Conservation (phyloP, 2,329 filamentous ascomycete species). For the Xylaria sp. region DNA sequence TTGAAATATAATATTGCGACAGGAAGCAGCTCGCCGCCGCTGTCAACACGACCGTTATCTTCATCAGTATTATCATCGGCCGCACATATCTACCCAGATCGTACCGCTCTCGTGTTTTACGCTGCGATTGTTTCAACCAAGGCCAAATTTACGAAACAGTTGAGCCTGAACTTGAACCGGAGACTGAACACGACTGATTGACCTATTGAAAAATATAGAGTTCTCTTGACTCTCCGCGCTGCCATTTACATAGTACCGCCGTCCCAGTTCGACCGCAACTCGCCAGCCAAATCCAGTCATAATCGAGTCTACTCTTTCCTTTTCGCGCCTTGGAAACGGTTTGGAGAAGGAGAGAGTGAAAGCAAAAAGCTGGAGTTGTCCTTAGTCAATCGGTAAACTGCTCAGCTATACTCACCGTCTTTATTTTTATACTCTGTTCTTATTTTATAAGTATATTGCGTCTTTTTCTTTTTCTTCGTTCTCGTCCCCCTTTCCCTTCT, state of each 20-base stretch:
- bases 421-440: background rate
- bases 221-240: background rate
- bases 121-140: background rate
- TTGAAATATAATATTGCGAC: slow-evolving; percentile 8
- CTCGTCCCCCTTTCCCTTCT: background rate
- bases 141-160: background rate
- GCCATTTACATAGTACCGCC: background rate
- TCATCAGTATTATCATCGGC: background rate
- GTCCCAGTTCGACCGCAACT: background rate
- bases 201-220: background rate
- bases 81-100: background rate
- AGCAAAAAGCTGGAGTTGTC: background rate
- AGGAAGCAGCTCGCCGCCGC: background rate
- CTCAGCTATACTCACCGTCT: background rate
- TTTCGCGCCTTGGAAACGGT: background rate
- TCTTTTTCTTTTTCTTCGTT: slow-evolving; percentile 4
- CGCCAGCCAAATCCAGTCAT: background rate
- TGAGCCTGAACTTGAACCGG: background rate
- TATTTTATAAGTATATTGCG: background rate
- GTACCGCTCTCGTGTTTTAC: background rate
- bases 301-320: background rate
- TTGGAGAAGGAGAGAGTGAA: background rate
- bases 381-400: slow-evolving; percentile 8
- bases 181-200: background rate
- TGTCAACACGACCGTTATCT: background rate